Evolutionary conservation across 257 asterid species (phyloP).

Genomic region (Plectranthus barbatus): DNA sequence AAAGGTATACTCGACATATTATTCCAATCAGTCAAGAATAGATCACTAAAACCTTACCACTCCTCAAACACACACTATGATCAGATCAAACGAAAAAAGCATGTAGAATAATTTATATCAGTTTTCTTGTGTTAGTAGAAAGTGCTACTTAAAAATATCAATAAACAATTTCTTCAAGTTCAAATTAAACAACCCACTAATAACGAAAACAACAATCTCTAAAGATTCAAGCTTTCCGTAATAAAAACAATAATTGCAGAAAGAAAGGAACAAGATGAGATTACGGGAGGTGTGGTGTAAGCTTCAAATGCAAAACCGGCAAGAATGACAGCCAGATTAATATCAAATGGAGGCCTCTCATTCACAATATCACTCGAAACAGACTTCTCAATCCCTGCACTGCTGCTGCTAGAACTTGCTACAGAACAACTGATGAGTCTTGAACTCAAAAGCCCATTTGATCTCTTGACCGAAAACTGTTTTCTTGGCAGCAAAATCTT

Average conservation of each 20-base stretch:
- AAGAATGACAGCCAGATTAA: slow-evolving; percentile 87
- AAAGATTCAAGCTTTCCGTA: neutral
- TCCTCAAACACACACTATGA: slow-evolving; percentile 1
- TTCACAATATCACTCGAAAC: slow-evolving; percentile 28
- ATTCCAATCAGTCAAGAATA: neutral
- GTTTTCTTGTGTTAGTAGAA: neutral
- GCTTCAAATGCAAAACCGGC: slow-evolving; percentile 99
- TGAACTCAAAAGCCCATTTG: slow-evolving; percentile 27
- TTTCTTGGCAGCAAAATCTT: slow-evolving; percentile 26
- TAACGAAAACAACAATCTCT: neutral
- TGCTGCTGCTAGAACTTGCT: slow-evolving; percentile 18
- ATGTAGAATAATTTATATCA: neutral
- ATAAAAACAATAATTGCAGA: neutral
- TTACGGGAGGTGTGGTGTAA: slow-evolving; percentile 80
- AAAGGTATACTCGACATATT: neutral
- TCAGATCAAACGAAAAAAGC: neutral
- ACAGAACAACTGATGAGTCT: slow-evolving; percentile 21
- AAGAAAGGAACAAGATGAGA: slow-evolving; percentile 11
- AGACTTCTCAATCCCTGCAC: slow-evolving; percentile 30
- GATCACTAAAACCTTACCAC: neutral
- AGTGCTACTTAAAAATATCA: too few species aligned
- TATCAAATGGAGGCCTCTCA: slow-evolving; percentile 67
- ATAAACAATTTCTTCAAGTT: too few species aligned
- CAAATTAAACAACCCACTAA: neutral
- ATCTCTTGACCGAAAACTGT: slow-evolving; percentile 19